Base-by-base conservation (phyloP, 1,284 basidiomycete genomes). In the Tilletiopsis washingtonensis region DNA sequence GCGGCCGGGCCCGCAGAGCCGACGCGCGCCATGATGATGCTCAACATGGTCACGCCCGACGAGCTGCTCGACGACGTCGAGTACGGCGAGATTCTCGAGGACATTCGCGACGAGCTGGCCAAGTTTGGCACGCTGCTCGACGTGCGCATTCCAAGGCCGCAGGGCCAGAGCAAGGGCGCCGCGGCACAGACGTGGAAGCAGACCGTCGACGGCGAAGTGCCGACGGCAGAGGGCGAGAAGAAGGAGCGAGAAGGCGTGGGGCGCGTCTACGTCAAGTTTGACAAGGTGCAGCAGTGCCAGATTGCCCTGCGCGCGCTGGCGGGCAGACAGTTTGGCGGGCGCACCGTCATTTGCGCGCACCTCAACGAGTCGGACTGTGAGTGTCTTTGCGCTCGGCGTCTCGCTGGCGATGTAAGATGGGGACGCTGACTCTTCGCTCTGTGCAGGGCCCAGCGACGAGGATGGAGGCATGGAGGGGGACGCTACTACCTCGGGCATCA, bases 11-110 rank as follows among this genome's bases (percentile, higher is more conserved):
- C 84, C 4, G 71, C 62, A 11, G 62, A 71, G 43, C 76, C 77
- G 5, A 78, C 79, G 14, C 83, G 86, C 39, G 91, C 93, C 71
- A 81, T 99, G 71, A 84, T 96, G 69, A 87, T 99, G 84, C 79
- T 99, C 69, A 99, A 98, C 80, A 98, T 98, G 94, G 91, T 99
- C 57, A 88, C 88, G 0, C 76, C 88, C 2, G 93, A 98, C 50
- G 93, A 99, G 72, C 81, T 99, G 48, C 76, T 81, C 23, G 85
- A 91, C 69, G 93, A 97, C 73, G 78, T 84, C 56, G 93, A 98
- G 69, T 99, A 94, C 71, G 81, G 81, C 17, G 93, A 99, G 63
- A 83, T 99, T 50, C 82, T 88, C 57, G 90, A 94, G 69, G 93
- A 99, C 73, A 84, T 98, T 69, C 86, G 86, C 63, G 88, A 93